Base-by-base conservation (phyloP, 805 yeast species). In the Saccharomycopsis olivae region DNA sequence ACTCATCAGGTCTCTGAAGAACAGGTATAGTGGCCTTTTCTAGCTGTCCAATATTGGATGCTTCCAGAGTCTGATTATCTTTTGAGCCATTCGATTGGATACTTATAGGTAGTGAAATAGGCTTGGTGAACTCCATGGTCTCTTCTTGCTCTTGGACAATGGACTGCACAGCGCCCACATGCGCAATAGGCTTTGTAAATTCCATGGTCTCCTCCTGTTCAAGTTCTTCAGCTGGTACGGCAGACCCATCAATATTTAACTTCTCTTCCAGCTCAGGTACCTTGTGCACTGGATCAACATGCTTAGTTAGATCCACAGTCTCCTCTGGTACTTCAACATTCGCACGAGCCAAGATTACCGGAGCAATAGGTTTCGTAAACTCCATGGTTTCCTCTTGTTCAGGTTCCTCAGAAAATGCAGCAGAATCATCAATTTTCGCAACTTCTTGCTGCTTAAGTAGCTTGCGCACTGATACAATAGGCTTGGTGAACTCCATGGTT, bases 111-210 rank as follows among this genome's bases (percentile, higher is more conserved):
- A 32, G 24, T 6, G 20, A 16, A 19, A 46, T 44, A 13, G 39
- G 40, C 15, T 42, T 49, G 13, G 59, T 55, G 24, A 55, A 44
- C 27, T 58, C 60, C 64, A 60, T 60, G 5, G 62, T 56, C 16
- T 48, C 42, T 33, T 35, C 44, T 9, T 20, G 29, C 5, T 30
- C 34, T 20, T 16, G 27, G 19, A 25, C 36, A 5, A 31, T 36
- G 5, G 27, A 29, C 6, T 16, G 15, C 8, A 3, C 21, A 9
- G 18, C 10, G 3, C 20, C 23, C 18, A 23, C 10, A 8, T 23
- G 10, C 6, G 6, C 17, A 23, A 36, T 10, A n/a, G 41, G 44
- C 14, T 39, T 50, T 14, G 59, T 56, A 20, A 55, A 43, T 30
- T 59, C 62, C 65, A 60, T 60, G 5, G 61, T 56, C 27, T 51